Evolutionary conservation across 2,329 filamentous ascomycete genomes (phyloP).

Genomic region (Aspergillus hortae): DNA sequence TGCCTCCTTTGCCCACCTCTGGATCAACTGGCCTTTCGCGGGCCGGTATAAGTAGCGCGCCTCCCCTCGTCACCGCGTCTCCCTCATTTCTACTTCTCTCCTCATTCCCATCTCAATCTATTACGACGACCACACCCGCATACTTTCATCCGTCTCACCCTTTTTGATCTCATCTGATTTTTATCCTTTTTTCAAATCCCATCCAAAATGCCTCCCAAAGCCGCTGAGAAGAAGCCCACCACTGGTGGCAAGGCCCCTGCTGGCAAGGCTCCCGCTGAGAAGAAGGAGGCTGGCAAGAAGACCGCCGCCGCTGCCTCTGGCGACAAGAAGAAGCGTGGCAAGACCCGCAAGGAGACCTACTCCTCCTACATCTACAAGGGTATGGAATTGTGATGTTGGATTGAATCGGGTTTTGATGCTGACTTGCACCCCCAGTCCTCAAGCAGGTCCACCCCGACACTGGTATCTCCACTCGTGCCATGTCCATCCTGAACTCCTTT

Average conservation of each 20-base stretch:
- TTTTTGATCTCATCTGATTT: conserved; percentile 33
- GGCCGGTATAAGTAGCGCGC: conserved; percentile 45
- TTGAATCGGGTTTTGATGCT: conserved; percentile 18
- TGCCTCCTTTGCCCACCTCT: conserved; percentile 38
- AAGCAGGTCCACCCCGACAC: conserved; percentile 99
- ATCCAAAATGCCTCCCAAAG: conserved; percentile 91
- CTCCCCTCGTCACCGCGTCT: conserved; percentile 40
- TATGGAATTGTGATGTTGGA: conserved; percentile 44
- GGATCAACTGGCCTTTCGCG: conserved; percentile 43
- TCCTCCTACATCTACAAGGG: conserved; percentile 99
- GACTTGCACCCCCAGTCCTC: conserved; percentile 62
- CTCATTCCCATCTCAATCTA: conserved; percentile 30
- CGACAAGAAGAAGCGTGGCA: conserved; percentile 99
- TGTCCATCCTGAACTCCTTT: conserved; percentile 99
- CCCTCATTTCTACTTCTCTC: conserved; percentile 29
- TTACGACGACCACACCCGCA: conserved; percentile 5
- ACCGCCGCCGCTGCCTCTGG: conserved; percentile 77
- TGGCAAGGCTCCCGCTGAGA: conserved; percentile 81
- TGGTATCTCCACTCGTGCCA: conserved; percentile 99
- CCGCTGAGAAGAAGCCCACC: conserved; percentile 95
- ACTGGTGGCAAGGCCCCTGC: conserved; percentile 88
- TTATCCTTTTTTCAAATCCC: conserved; percentile 21
- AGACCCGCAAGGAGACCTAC: conserved; percentile 99
- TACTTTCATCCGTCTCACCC: conserved; percentile 16
- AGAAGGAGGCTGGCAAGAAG: conserved; percentile 99